phyloP scores from a whole-genome alignment of 208 protist species.

The Novymonas esmeraldas region DNA sequence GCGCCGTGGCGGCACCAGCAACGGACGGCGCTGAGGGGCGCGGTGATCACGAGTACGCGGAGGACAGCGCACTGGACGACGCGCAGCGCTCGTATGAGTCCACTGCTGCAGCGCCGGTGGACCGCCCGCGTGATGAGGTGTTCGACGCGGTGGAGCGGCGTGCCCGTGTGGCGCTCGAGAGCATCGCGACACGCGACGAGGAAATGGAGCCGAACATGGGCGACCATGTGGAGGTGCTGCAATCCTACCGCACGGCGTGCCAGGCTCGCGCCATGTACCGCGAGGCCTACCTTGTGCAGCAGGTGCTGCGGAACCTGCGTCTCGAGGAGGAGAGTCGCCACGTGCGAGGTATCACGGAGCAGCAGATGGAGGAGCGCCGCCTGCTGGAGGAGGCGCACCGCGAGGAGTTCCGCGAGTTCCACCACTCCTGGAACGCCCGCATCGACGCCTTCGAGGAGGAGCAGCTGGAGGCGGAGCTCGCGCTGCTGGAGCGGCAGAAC shows the following conservation, averaged over 20 bases:
- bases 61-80: not conserved
- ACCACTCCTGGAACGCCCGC: conserved; percentile 83
- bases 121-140: conserved; percentile 31
- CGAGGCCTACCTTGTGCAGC: conserved; percentile 93
- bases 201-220: conserved; percentile 41
- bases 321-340: conserved; percentile 91
- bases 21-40: not conserved
- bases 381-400: conserved; percentile 86
- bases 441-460: conserved; percentile 90
- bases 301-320: conserved; percentile 85
- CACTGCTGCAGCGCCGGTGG: conserved; percentile 7
- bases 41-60: not conserved
- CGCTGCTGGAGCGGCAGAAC: conserved; percentile 90
- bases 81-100: not conserved
- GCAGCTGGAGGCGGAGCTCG: conserved; percentile 76
- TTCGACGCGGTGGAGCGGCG: conserved; percentile 58
- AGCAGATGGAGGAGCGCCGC: conserved; percentile 87
- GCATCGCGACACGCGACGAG: conserved; percentile 57
- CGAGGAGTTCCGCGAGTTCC: conserved; percentile 87
- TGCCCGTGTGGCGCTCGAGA: conserved; percentile 74
- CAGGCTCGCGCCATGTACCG: conserved; percentile 85
- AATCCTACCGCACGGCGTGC: conserved; percentile 81
- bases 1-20: not conserved
- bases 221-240: conserved; percentile 66
- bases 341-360: conserved; percentile 84